phyloP scores from a whole-genome alignment of 257 asterid species.

The Coffea eugenioides region DNA sequence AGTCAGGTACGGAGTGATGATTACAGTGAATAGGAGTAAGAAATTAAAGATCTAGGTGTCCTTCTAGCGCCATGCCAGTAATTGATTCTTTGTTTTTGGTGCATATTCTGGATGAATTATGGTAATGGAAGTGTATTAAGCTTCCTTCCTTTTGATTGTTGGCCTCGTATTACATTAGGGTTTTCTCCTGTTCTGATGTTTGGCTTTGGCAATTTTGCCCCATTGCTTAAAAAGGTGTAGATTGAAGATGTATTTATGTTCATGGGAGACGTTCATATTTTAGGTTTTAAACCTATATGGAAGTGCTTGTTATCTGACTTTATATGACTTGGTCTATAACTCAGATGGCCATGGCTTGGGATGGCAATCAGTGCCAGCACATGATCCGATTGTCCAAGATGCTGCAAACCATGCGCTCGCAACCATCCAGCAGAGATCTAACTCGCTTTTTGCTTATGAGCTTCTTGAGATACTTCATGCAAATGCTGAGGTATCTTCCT shows the following conservation, averaged over 20 bases:
- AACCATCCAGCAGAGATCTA: constrained; percentile 80
- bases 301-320: background rate
- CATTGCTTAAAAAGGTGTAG: background rate
- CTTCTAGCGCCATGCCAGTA: background rate
- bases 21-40: background rate
- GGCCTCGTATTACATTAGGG: background rate
- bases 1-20: background rate
- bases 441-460: constrained; percentile 69
- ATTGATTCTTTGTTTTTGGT: background rate
- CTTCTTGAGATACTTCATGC: constrained; percentile 73
- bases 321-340: constrained; percentile 9
- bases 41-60: background rate
- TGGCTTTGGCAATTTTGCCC: background rate
- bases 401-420: constrained; percentile 82
- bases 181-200: background rate
- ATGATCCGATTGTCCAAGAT: constrained; percentile 78
- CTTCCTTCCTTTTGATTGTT: background rate
- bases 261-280: background rate
- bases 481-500: constrained; percentile 63
- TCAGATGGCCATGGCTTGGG: constrained; percentile 53
- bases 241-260: background rate
- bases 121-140: no score
- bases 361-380: constrained; percentile 68
- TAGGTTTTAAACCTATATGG: background rate
- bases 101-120: background rate